Evolutionary conservation across 78 protist species (phyloP), one percentile per base, ranked within the genome.

Genomic region (Pelomyxa schiedti): DNA sequence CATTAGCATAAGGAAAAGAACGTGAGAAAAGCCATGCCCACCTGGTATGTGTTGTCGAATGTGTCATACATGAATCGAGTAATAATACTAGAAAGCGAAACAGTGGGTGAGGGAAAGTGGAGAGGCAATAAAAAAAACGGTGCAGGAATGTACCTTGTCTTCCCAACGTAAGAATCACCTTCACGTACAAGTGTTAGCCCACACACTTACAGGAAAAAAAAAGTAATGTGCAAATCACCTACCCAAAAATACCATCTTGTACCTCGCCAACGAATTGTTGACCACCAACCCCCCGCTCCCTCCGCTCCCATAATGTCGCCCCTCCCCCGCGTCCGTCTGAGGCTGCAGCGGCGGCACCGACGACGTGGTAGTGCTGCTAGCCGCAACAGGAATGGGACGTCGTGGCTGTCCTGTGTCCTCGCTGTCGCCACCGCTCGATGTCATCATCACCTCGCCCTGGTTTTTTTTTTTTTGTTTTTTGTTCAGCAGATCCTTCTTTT

Each of bases 51-150:
- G 38, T 40, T 67, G 76, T 95, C 98, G 72, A 97, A 97, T 30
- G 93, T 90, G 72, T 97, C 98, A 76, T 97, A 95, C 96, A 97
- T 95, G 79, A 97, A 97, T 35, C 99, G 83, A 0, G 98, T 94
- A 53, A 93, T 91, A 41, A 94, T 88, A 39, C 94, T 88, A 28
- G 99, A 94, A 81, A 94, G 22, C 1, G 24, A 52, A 52, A 52
- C 41, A 52, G 24, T n/a, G 24, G 63, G 24, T 24, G 24, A 24
- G 24, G 63, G 24, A 24, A 52, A 52, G 24, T 24, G 24, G 24
- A 24, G 24, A 52, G 24, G 24, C 24, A n/a, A 24, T n/a, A 52
- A 52, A n/a, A 52, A 52, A n/a, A 52, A 52, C 38, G 8, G 8
- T 66, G 38, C 9, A 9, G 9, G 69, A 6, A 6, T 8, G 38